Evolutionary conservation across 768 basidiomycete species (phyloP).

Genomic region (Boletus patriciae): DNA sequence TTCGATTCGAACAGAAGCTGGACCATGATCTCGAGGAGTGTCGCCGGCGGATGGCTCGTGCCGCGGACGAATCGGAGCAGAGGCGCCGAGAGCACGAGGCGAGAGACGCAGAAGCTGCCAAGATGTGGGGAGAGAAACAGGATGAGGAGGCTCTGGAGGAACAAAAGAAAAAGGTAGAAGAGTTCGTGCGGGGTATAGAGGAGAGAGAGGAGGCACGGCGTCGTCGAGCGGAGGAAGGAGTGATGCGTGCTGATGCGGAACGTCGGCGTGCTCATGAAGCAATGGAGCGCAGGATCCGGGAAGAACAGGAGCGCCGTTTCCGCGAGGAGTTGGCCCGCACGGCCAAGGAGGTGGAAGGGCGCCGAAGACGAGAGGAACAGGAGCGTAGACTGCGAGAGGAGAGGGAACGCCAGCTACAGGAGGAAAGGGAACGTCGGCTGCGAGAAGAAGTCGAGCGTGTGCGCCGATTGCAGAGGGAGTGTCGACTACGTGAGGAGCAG

Average conservation of each 20-base stretch:
- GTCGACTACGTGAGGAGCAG: constrained; percentile 8
- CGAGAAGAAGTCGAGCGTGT: constrained; percentile 12
- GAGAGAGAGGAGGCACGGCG: constrained; percentile 2
- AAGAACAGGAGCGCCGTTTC: constrained; percentile 21
- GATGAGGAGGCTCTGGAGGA: constrained; percentile 17
- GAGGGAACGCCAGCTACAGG: constrained; percentile 9
- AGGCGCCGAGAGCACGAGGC: constrained; percentile 16
- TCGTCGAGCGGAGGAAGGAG: constrained; percentile 15
- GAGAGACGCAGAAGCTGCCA: constrained; percentile 22
- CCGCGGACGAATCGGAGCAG: constrained; percentile 12
- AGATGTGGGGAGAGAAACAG: constrained; percentile 14
- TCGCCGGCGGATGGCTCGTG: constrained; percentile 26
- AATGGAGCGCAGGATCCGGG: constrained; percentile 22
- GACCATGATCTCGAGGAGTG: constrained; percentile 18
- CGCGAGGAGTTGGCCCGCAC: constrained; percentile 7
- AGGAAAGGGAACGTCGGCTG: neutral
- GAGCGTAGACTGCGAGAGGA: constrained; percentile 11
- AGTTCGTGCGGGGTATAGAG: constrained; percentile 15
- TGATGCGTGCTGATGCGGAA: constrained; percentile 13
- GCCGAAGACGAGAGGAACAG: constrained; percentile 8
- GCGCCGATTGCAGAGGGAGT: neutral
- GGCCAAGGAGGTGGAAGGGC: constrained; percentile 17
- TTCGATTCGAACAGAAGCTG: constrained; percentile 16
- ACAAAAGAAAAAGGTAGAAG: constrained; percentile 21
- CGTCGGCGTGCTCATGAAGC: constrained; percentile 22